These are phyloP conservation scores for Theileria annulata DNA, from an alignment of 169 alveolate genomes.

Conservation along the genomic window DNA sequence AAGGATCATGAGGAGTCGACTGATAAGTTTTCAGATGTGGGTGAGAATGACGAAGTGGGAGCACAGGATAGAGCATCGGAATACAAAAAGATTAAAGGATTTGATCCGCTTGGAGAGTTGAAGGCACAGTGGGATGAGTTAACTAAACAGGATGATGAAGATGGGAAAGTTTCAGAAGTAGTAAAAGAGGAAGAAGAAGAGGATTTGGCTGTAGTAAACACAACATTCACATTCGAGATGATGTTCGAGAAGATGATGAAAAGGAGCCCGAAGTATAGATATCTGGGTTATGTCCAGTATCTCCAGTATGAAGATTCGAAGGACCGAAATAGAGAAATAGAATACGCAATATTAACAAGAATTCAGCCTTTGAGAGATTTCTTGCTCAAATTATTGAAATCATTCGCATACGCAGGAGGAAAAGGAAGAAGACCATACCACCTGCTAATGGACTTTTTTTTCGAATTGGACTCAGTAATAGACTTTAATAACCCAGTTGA, in stretches of 20 bases:
- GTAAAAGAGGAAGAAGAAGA: not conserved
- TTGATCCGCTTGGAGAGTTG: constrained; percentile 7
- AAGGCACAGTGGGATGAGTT: not conserved
- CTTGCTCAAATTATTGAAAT: constrained; percentile 37
- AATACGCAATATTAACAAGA: constrained; percentile 45
- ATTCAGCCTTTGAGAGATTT: constrained; percentile 54
- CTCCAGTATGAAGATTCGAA: not conserved
- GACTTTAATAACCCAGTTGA: constrained; percentile 54
- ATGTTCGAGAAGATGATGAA: constrained; percentile 50
- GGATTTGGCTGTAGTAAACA: not conserved
- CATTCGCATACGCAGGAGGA: constrained; percentile 57
- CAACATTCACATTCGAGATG: constrained; percentile 34
- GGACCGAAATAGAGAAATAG: constrained; percentile 54
- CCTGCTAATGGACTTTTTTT: constrained; percentile 54
- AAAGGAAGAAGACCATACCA: constrained; percentile 31
- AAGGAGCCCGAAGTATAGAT: constrained; percentile 13
- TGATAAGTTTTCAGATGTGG: not conserved
- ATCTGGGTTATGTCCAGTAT: constrained; percentile 37
- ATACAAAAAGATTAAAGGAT: not conserved
- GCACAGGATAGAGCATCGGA: constrained; percentile 3
- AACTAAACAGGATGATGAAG: not conserved
- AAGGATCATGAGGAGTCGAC: not conserved
- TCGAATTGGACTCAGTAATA: constrained; percentile 24
- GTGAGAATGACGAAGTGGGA: constrained; percentile 3
- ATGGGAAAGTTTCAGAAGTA: not conserved